Conservation (phyloP, 352 stramenopile genomes). For the Globisporangium echinulatum region DNA sequence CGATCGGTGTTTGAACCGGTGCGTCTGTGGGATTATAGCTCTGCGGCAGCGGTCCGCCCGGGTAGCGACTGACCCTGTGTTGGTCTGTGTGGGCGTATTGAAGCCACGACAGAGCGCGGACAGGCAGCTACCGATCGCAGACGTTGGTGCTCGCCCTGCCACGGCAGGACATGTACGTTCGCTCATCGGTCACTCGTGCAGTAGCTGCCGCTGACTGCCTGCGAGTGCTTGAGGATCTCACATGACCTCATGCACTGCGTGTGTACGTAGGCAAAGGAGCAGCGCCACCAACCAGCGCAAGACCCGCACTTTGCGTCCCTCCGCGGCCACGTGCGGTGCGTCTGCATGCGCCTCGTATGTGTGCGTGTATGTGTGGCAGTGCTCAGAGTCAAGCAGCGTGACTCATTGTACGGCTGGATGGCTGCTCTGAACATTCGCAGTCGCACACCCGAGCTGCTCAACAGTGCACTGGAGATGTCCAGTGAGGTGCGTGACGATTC, state of each 20-base stretch:
- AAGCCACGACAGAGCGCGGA: conserved; percentile 12
- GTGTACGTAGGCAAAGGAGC: conserved; percentile 5
- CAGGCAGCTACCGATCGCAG: conserved; percentile 13
- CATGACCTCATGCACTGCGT: background rate
- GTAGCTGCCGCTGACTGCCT: background rate
- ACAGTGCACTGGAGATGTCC: conserved; percentile 8
- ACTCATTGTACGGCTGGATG: background rate
- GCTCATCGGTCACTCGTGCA: background rate
- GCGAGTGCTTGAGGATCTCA: too few species aligned
- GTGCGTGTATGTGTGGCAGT: background rate
- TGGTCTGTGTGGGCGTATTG: background rate
- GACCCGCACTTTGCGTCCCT: conserved; percentile 22
- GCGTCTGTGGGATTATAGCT: background rate
- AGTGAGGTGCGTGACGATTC: conserved; percentile 1
- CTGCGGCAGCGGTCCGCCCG: too few species aligned
- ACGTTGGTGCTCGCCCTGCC: conserved; percentile 16
- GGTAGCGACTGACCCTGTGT: too few species aligned
- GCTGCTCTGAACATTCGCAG: background rate
- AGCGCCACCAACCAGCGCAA: conserved; percentile 16
- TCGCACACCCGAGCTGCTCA: conserved; percentile 7
- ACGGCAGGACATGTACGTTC: conserved; percentile 24
- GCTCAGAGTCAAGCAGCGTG: background rate
- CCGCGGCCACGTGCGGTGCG: conserved; percentile 49
- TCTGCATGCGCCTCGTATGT: background rate
- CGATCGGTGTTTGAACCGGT: conserved; percentile 18